Conservation (phyloP, 176 grass and related monocot species). For the Carex kokanica region DNA sequence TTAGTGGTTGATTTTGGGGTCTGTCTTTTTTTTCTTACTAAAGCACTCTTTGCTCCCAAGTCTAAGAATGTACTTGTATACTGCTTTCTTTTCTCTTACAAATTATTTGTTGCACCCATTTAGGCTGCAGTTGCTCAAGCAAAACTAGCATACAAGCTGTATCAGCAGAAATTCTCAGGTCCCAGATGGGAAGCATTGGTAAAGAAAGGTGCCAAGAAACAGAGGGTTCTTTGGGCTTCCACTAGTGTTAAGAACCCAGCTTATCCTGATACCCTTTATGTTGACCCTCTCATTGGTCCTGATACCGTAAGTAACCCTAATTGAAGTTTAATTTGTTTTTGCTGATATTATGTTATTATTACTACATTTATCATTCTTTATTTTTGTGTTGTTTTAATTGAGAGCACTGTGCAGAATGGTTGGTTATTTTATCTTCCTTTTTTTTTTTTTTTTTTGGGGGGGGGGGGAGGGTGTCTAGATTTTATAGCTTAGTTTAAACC, state of each 20-base stretch:
- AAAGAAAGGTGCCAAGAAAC: constrained; percentile 98
- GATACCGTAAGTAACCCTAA: constrained; percentile 56
- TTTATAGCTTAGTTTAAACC: background rate
- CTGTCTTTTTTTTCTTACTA: background rate
- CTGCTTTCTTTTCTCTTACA: background rate
- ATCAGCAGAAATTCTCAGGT: constrained; percentile 96
- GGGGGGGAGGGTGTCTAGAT: background rate
- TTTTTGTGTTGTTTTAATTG: background rate
- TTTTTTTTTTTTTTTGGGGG: background rate
- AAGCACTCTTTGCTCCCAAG: background rate
- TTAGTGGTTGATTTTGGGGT: background rate
- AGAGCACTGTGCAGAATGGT: background rate
- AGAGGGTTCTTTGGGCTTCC: constrained; percentile 94
- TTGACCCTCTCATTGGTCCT: constrained; percentile 96
- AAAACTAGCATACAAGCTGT: constrained; percentile 86
- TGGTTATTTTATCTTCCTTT: background rate
- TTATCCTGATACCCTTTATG: constrained; percentile 88
- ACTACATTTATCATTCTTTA: background rate
- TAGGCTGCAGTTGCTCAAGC: constrained; percentile 98
- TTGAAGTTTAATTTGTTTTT: constrained; percentile 11
- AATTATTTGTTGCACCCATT: constrained; percentile 10
- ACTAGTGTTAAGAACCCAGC: constrained; percentile 97
- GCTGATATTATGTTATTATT: background rate
- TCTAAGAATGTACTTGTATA: background rate
- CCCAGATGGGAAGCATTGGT: constrained; percentile 97